Base-by-base conservation (phyloP, 2,329 filamentous ascomycete genomes). In the Chrysosporium queenslandicum region DNA sequence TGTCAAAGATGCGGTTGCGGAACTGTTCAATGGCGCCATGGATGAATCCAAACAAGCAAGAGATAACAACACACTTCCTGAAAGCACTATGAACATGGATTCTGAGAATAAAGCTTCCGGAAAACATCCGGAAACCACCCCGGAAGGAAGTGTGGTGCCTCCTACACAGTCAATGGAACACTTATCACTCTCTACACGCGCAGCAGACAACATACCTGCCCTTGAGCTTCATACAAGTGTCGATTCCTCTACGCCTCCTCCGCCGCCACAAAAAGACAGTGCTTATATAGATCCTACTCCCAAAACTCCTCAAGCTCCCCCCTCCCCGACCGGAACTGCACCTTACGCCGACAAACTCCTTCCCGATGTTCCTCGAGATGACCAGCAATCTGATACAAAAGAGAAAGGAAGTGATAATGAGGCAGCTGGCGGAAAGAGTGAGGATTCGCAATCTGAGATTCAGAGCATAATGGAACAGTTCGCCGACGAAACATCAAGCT, bases 381-480 rank as follows among this genome's bases (percentile, higher is more conserved):
- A 56, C 20, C 57, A 61, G 39, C 56, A 54, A n/a, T 59, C 56
- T 12, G 52, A 34, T 49, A 52, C 43, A 34, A 49, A 48, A 41
- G 42, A 21, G 36, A 53, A 53, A 14, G 79, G 78, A 27, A 76
- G 79, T 60, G 72, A 71, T 27, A 76, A 69, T 5, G 77, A 78
- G 56, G 80, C 84, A 48, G 63, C 74, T 32, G 82, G 76, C 60
- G 81, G 83, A 62, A 81, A 82, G 61, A 77, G 81, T 45, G 79
- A 79, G 47, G 81, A 81, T 48, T 87, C 86, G 1, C 80, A 81
- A 54, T 83, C 85, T 4, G 92, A 98, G 71, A 96, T 98, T 55
- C 87, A 96, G 69, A 94, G 80, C 65, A 97, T 98, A 66, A 97
- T 98, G 87, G 87, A 88, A 57, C 92, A 97, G 69, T 97, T 97